Base-by-base conservation (phyloP, 345 rosid species). In the Euphorbia pulcherrima region DNA sequence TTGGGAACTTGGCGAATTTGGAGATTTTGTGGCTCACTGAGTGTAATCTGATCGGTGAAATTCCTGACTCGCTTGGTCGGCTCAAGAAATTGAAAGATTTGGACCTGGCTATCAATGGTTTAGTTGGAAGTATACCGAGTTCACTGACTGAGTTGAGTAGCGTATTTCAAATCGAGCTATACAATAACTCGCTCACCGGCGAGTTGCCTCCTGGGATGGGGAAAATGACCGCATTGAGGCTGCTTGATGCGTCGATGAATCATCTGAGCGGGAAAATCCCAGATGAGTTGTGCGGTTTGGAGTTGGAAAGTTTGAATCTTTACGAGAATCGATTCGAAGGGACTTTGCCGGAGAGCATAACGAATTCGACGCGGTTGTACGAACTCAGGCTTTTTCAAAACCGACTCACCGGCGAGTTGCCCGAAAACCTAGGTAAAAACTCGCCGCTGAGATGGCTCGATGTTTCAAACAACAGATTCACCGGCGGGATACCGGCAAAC, bases 1-100 rank as follows among this genome's bases (percentile, higher is more conserved):
- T 95, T 23, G 99, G 98, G 1, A 90, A 95, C 75, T 65, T 95
- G 74, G 79, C 87, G 44, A 82, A 87, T 54, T 76, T 95, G 60
- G 91, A 95, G 83, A 81, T 92, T 61, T 75, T 95, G 77, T 95
- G 99, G 99, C 86, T 95, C 10, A 92, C 90, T 0, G 96, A 88
- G 68, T 95, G 99, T 48, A 81, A 83, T 64, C 62, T 95, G n/a
- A 72, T 83, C 2, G 98, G 98, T 1, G 80, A 80, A 83, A 89
- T 95, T 29, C 99, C 99, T 59, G 88, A 85, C 74, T 92, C 97
- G 2, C 80, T 95, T 52, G 96, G 96, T 47, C 79, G 75, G 55
- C 96, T 95, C 77, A 70, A 48, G 55, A 76, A 67, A 39, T 92
- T 95, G 73, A 82, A 52, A 17, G 97, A 92, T 80, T 86, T 95